These are phyloP conservation scores for Myriosclerotinia scirpicola DNA, from an alignment of 2,329 filamentous ascomycete species.

Conservation along the genomic window DNA sequence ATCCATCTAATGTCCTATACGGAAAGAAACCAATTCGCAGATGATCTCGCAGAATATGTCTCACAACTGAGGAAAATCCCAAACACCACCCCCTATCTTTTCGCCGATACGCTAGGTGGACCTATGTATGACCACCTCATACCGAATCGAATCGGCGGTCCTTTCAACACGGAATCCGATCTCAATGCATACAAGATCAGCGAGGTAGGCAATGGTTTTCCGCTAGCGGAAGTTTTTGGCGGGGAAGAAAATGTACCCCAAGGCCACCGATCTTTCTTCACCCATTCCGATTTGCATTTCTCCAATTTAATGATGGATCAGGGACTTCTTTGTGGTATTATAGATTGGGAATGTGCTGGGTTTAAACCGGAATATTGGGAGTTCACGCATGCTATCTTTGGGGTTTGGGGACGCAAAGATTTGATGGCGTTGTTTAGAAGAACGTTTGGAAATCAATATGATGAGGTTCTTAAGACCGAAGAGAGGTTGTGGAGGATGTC, in stretches of 20 bases:
- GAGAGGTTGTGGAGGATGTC: too few species aligned
- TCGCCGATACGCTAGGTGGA: not conserved
- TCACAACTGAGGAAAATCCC: not conserved
- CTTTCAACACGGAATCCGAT: not conserved
- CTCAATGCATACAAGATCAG: not conserved
- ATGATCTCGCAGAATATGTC: not conserved
- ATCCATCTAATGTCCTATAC: not conserved
- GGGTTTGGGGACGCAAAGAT: not conserved
- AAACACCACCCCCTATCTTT: conserved; percentile 1
- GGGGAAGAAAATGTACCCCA: not conserved
- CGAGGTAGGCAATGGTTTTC: not conserved
- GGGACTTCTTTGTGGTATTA: not conserved
- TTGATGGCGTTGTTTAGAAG: not conserved
- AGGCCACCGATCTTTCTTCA: not conserved
- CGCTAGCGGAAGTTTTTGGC: not conserved
- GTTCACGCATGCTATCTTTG: not conserved
- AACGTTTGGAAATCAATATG: too few species aligned
- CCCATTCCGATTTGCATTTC: not conserved
- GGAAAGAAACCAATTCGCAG: conserved; percentile 1
- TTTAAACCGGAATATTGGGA: conserved; percentile 9
- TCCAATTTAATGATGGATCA: not conserved
- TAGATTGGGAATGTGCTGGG: not conserved
- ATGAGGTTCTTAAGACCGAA: too few species aligned
- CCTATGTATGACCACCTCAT: conserved; percentile 1
- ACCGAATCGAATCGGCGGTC: not conserved